Percentiles rank a stretch among this genome's conserved stretches.
These are phyloP conservation scores for Clarireedia hainanense DNA, from an alignment of 2,329 filamentous ascomycete species.

Conservation along the genomic window DNA sequence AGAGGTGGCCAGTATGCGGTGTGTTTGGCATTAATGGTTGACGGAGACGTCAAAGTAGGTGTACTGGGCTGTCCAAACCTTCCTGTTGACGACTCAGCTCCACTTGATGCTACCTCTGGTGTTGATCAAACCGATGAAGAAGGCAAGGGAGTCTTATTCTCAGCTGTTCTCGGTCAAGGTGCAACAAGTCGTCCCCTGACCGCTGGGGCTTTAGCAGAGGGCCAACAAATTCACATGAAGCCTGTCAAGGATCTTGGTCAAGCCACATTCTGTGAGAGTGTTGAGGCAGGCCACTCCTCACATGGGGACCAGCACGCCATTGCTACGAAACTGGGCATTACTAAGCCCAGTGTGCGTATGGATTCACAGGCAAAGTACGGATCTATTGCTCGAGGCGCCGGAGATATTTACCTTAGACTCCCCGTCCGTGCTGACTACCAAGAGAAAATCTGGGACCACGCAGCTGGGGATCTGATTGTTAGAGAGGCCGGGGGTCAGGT, in stretches of 20 bases:
- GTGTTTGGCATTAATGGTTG: slow-evolving; percentile 83
- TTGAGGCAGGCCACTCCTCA: slow-evolving; percentile 85
- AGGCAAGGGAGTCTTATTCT: slow-evolving; percentile 81
- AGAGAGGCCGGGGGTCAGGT: slow-evolving; percentile 89
- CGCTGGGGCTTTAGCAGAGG: slow-evolving; percentile 43
- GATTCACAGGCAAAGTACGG: slow-evolving; percentile 98
- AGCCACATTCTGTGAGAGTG: slow-evolving; percentile 93
- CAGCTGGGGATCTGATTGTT: slow-evolving; percentile 88
- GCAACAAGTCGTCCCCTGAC: slow-evolving; percentile 70
- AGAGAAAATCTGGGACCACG: slow-evolving; percentile 99
- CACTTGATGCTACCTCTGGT: slow-evolving; percentile 64
- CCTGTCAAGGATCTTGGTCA: slow-evolving; percentile 63
- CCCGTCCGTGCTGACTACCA: slow-evolving; percentile 82
- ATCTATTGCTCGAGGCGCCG: slow-evolving; percentile 86
- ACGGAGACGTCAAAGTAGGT: slow-evolving; percentile 88
- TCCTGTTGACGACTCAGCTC: slow-evolving; percentile 71
- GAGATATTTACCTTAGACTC: slow-evolving; percentile 87
- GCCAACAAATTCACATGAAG: slow-evolving; percentile 71
- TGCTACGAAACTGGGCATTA: slow-evolving; percentile 78
- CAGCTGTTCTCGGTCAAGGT: slow-evolving; percentile 71
- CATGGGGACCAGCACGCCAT: slow-evolving; percentile 85
- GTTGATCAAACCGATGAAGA: slow-evolving; percentile 64
- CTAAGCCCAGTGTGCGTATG: slow-evolving; percentile 83
- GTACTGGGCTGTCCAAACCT: slow-evolving; percentile 95
- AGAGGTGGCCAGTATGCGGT: slow-evolving; percentile 96